Evolutionary conservation across 2,329 filamentous ascomycete genomes (phyloP), one percentile per base, ranked within the genome.

Genomic region (Paraphaeosphaeria sporulosa): DNA sequence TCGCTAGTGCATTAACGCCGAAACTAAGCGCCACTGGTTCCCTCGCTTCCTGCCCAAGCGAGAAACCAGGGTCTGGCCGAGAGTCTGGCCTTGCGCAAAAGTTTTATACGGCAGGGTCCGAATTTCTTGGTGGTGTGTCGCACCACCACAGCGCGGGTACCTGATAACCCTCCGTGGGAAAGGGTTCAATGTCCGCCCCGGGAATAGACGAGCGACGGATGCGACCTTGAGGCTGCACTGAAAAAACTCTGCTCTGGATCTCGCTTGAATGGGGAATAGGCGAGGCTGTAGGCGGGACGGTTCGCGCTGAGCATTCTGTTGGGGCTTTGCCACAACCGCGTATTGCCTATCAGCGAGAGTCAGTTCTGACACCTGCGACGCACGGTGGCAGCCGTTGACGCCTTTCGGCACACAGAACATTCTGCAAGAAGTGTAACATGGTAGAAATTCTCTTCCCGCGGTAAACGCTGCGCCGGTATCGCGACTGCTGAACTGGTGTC

Each of bases 1-100:
- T 32, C 34, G 27, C 57, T 59, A 58, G 30, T n/a, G 36, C 52
- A 57, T 58, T 59, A 63, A 61, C 53, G 54, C 62, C 62, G 62
- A 60, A 9, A n/a, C 52, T 60, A 64, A 64, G 62, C 64, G 64
- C 64, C 61, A 66, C 57, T 58, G 27, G 59, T 61, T 62, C 60
- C 32, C 50, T 47, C 36, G 27, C 4, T 40, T 38, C 46, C 51
- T 46, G 48, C 13, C 23, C 38, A 59, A 59, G 57, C 57, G 57
- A 59, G 44, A 13, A 49, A 23, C 3, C 30, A 42, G 46, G 43
- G 50, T 34, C 32, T 40, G 40, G n/a, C 55, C 55, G 55, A 58
- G 48, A 23, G 38, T 58, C 38, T 58, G 27, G 48, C 48, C 48
- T 32, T 40, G 48, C 40, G 40, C 42, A 25, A 23, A 49, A 30